Percentiles rank a stretch among this genome's conserved stretches.
These are phyloP conservation scores for Citrullus amarus DNA, from an alignment of 306 rosid species.

Conservation along the genomic window DNA sequence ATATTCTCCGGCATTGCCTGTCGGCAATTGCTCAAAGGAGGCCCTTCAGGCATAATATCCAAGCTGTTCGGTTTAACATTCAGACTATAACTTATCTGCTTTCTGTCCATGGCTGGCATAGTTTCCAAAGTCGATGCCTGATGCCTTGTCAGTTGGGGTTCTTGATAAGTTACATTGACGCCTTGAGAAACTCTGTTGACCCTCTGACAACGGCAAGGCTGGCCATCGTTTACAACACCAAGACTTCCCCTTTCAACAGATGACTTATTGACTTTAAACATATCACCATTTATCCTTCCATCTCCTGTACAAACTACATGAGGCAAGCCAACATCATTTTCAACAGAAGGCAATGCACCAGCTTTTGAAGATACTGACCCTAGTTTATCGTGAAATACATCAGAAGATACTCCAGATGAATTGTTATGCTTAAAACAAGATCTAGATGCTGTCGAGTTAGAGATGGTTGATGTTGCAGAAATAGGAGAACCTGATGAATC, in stretches of 20 bases:
- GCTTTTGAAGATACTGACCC: slow-evolving; percentile 16
- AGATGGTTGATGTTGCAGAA: slow-evolving; percentile 37
- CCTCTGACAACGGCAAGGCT: slow-evolving; percentile 51
- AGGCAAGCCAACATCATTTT: slow-evolving; percentile 13
- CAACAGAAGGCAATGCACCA: slow-evolving; percentile 18
- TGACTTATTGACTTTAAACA: slow-evolving; percentile 11
- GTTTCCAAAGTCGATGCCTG: slow-evolving; percentile 16
- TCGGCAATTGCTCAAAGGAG: slow-evolving; percentile 8
- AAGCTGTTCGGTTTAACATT: slow-evolving; percentile 11
- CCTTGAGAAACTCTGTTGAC: slow-evolving; percentile 29
- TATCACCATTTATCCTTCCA: slow-evolving; percentile 22
- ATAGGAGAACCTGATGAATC: slow-evolving; percentile 44
- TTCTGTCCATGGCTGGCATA: slow-evolving; percentile 19
- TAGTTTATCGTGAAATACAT: slow-evolving; percentile 15
- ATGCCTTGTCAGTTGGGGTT: slow-evolving; percentile 24
- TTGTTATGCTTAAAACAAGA: slow-evolving; percentile 16
- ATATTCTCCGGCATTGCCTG: neutral
- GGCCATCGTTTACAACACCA: slow-evolving; percentile 15
- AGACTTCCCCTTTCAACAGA: slow-evolving; percentile 23
- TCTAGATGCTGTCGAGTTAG: slow-evolving; percentile 24
- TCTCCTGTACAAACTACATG: slow-evolving; percentile 8
- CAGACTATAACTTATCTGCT: slow-evolving; percentile 18
- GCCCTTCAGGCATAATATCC: slow-evolving; percentile 18
- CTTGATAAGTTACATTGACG: slow-evolving; percentile 23
- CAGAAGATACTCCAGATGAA: slow-evolving; percentile 19